Conservation (phyloP, 129 eudicot species). For the Solidago caesia region DNA sequence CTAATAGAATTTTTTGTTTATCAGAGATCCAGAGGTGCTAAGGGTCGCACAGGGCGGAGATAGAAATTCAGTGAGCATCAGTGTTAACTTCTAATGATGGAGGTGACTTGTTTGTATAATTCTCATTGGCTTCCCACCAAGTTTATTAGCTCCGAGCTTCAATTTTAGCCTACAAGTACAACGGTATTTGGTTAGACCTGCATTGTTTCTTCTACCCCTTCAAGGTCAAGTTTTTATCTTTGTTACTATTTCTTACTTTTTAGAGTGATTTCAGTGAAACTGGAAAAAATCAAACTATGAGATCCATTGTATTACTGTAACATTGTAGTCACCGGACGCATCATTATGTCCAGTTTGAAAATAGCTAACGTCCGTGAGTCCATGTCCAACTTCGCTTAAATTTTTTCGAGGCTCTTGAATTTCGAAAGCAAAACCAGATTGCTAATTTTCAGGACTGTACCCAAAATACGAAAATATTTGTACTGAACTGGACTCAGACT, state of each 20-base stretch:
- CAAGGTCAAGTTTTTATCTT: neutral
- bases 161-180: constrained; percentile 20
- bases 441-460: no score
- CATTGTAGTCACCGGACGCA: neutral
- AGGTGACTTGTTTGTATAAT: constrained; percentile 29
- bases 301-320: constrained; percentile 16
- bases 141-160: neutral
- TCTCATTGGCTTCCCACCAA: constrained; percentile 20
- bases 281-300: neutral
- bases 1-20: constrained; percentile 15
- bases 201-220: neutral
- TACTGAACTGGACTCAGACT: no score
- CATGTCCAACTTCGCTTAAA: neutral
- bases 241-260: constrained; percentile 2
- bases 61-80: constrained; percentile 5
- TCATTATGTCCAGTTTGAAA: constrained; percentile 5
- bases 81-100: constrained; percentile 14
- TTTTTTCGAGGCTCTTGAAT: neutral
- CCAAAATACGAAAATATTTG: no score
- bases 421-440: no score
- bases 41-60: constrained; percentile 66
- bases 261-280: neutral
- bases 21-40: constrained; percentile 61
- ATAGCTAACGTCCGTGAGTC: constrained; percentile 5
- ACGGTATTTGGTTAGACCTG: constrained; percentile 11